These are phyloP conservation scores for Juncus inflexus DNA, from an alignment of 176 grass and related monocot genomes.

Conservation along the genomic window DNA sequence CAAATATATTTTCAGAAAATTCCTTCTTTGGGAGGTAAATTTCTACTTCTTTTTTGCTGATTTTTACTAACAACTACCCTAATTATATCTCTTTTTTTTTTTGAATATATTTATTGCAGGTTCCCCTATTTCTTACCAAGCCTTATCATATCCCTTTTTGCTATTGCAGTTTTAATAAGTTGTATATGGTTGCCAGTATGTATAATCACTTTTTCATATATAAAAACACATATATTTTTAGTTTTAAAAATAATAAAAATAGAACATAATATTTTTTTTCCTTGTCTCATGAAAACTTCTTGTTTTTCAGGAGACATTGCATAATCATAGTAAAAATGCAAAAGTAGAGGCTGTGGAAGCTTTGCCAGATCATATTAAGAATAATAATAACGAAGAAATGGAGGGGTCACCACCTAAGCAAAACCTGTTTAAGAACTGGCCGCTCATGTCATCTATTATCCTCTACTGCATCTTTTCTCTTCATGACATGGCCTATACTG, in stretches of 20 bases:
- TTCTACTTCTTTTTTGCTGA: not conserved
- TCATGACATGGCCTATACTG: slow-evolving; percentile 70
- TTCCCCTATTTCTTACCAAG: slow-evolving; percentile 87
- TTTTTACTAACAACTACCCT: not conserved
- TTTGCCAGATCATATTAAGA: slow-evolving; percentile 22
- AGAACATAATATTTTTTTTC: not conserved
- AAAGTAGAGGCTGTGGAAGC: slow-evolving; percentile 13
- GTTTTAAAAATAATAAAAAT: not conserved
- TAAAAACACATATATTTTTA: not conserved
- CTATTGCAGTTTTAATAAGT: slow-evolving; percentile 44
- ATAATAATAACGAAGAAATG: slow-evolving; percentile 7
- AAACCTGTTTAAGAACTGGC: slow-evolving; percentile 62
- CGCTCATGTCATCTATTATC: slow-evolving; percentile 70
- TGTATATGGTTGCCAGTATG: slow-evolving; percentile 75
- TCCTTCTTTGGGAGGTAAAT: slow-evolving; percentile 53
- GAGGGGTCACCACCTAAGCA: slow-evolving; percentile 23
- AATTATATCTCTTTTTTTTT: slow-evolving; percentile 6
- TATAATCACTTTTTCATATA: not conserved
- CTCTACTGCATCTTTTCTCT: slow-evolving; percentile 61
- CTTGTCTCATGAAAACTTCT: not conserved
- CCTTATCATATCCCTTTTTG: slow-evolving; percentile 54
- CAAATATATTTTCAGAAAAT: slow-evolving; percentile 44
- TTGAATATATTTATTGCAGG: slow-evolving; percentile 30
- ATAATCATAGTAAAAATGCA: slow-evolving; percentile 41
- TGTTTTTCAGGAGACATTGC: slow-evolving; percentile 65